Base-by-base conservation (phyloP, 495 filamentous ascomycete species). In the Neurospora intermedia region DNA sequence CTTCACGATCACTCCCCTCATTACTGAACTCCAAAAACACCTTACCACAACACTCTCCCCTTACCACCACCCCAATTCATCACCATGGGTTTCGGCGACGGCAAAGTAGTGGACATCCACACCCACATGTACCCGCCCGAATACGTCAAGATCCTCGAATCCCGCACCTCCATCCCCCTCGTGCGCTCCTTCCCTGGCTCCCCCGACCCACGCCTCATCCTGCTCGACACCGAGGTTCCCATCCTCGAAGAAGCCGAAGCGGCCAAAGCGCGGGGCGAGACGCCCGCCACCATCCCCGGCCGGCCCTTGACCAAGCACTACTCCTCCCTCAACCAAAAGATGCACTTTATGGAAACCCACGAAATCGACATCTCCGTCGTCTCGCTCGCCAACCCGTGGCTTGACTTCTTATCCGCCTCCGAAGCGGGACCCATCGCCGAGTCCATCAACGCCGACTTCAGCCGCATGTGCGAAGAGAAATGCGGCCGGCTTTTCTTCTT, bases 321-420 rank as follows among this genome's bases (percentile, higher is more conserved):
- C 81, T 90, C 87, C 71, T 89, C 91, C 69, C 89, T 93, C 72
- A 79, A 82, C 5, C 84, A 91, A 72, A 97, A 97, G 71, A 85
- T 97, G 6, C 81, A 86, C 23, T 98, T 98, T 82, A 98, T 98
- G 95, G 85, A 92, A 77, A 86, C 82, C 8, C 95, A 98, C 78
- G 80, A 81, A 35, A 97, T 98, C 77, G 87, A 91, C 78, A 89
- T 89, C 71, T 96, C 93, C 20, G 90, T 97, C 10, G 88, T 98
- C 78, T 94, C 92, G 0, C 91, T 97, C 59, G 95, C 95, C 31
- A 98, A 98, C 79, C 95, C 95, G 1, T 98, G 95, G 95, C 88
- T 98, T 1, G 95, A 97, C 80, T 97, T 97, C 78, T 83, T 97
- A 0, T 83, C 87, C 0, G 76, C 89, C 0, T 75, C 81, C 27